A percentile compares a stretch with the other conserved stretches of the same genome.
Conservation (phyloP, 1,139 yeast genomes). For the Magnusiomyces ingens region DNA sequence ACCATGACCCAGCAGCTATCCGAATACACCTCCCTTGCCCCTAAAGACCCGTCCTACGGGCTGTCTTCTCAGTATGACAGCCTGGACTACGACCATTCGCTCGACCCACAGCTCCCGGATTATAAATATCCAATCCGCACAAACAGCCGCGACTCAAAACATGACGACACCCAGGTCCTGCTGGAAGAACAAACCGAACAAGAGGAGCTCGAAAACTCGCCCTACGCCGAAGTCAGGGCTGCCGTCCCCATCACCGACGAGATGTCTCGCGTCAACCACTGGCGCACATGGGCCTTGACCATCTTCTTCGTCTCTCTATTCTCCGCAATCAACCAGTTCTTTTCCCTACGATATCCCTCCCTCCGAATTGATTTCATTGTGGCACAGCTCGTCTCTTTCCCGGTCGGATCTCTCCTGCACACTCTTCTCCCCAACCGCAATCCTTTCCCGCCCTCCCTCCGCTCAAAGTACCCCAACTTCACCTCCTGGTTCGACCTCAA, state of each 20-base stretch:
- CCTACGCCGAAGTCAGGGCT: slow-evolving; percentile 58
- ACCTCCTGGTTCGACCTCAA: slow-evolving; percentile 40
- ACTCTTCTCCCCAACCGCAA: slow-evolving; percentile 23
- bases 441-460: slow-evolving; percentile 42
- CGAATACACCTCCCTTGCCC: too few species aligned
- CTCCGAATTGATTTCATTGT: slow-evolving; percentile 42
- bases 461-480: neutral
- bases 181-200: too few species aligned
- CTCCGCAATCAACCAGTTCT: slow-evolving; percentile 45
- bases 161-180: too few species aligned
- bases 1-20: too few species aligned
- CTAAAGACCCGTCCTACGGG: too few species aligned
- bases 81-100: too few species aligned
- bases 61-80: too few species aligned
- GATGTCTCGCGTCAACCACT: slow-evolving; percentile 40
- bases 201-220: slow-evolving; percentile 33
- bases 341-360: slow-evolving; percentile 45
- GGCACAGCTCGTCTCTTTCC: slow-evolving; percentile 48
- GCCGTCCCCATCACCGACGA: slow-evolving; percentile 51
- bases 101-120: too few species aligned
- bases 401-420: slow-evolving; percentile 40
- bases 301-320: slow-evolving; percentile 32
- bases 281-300: slow-evolving; percentile 43
- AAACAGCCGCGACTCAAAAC: too few species aligned
- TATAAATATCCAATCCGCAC: too few species aligned